Evolutionary conservation across 768 basidiomycete genomes (phyloP).

Genomic region (Galerina sulciceps): DNA sequence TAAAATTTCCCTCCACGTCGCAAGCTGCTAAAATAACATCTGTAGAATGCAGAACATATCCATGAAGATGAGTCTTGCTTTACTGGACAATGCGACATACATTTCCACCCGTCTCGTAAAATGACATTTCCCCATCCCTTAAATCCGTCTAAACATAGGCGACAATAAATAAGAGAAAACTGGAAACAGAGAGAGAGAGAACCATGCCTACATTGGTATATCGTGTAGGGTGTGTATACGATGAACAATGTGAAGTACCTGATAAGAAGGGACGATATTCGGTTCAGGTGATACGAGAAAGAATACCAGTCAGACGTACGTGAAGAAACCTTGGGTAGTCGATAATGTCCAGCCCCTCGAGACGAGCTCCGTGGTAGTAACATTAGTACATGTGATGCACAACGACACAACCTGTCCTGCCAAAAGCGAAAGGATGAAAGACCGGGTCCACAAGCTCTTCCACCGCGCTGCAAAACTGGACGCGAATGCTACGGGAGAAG

Average conservation of each 20-base stretch:
- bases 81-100: constrained; percentile 40
- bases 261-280: neutral
- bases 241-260: constrained; percentile 82
- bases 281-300: constrained; percentile 1
- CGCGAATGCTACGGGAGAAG: constrained; percentile 58
- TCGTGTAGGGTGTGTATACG: constrained; percentile 87
- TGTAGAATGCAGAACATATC: constrained; percentile 26
- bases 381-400: constrained; percentile 89
- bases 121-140: constrained; percentile 83
- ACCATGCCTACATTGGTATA: constrained; percentile 72
- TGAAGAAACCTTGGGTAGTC: constrained; percentile 83
- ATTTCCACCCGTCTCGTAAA: constrained; percentile 84
- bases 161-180: constrained; percentile 2
- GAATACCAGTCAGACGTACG: constrained; percentile 50
- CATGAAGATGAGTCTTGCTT: neutral
- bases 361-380: constrained; percentile 81
- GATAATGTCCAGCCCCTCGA: constrained; percentile 71
- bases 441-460: constrained; percentile 77
- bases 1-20: constrained; percentile 89
- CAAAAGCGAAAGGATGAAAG: constrained; percentile 70
- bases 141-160: constrained; percentile 65
- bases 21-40: constrained; percentile 79
- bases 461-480: constrained; percentile 62
- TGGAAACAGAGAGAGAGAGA: neutral
- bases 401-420: constrained; percentile 85